phyloP scores from a whole-genome alignment of 768 basidiomycete species.

The Trametes villosa region DNA sequence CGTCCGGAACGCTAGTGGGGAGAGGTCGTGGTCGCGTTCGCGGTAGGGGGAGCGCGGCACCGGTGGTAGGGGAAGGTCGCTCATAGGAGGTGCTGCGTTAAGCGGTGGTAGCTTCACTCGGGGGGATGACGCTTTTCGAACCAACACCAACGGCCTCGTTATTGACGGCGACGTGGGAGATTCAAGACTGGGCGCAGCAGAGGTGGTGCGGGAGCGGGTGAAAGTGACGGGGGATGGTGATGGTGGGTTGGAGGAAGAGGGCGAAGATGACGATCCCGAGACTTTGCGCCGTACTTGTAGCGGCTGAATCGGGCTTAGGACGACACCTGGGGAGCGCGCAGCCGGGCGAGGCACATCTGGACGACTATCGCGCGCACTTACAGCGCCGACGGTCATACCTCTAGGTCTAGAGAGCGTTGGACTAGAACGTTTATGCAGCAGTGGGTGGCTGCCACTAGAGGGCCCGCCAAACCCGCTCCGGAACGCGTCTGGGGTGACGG shows the following conservation, averaged over 20 bases:
- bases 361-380: constrained; percentile 4
- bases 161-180: constrained; percentile 21
- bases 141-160: constrained; percentile 28
- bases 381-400: constrained; percentile 29
- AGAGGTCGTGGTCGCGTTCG: constrained; percentile 21
- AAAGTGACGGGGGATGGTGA: constrained; percentile 23
- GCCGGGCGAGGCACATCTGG: constrained; percentile 7
- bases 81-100: constrained; percentile 28
- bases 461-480: constrained; percentile 19
- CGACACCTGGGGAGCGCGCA: background rate
- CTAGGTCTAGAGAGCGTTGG: constrained; percentile 20
- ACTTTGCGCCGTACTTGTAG: constrained; percentile 25
- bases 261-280: constrained; percentile 26
- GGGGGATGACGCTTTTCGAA: constrained; percentile 32
- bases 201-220: constrained; percentile 20
- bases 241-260: constrained; percentile 21
- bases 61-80: constrained; percentile 29
- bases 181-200: constrained; percentile 16
- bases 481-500: constrained; percentile 16
- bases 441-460: background rate
- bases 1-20: constrained; percentile 26
- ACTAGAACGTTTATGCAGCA: constrained; percentile 17
- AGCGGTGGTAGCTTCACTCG: constrained; percentile 30
- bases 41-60: constrained; percentile 18
- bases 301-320: constrained; percentile 15